These are phyloP conservation scores for Chaetomidium leptoderma DNA, from an alignment of 495 filamentous ascomycete species.

Conservation along the genomic window DNA sequence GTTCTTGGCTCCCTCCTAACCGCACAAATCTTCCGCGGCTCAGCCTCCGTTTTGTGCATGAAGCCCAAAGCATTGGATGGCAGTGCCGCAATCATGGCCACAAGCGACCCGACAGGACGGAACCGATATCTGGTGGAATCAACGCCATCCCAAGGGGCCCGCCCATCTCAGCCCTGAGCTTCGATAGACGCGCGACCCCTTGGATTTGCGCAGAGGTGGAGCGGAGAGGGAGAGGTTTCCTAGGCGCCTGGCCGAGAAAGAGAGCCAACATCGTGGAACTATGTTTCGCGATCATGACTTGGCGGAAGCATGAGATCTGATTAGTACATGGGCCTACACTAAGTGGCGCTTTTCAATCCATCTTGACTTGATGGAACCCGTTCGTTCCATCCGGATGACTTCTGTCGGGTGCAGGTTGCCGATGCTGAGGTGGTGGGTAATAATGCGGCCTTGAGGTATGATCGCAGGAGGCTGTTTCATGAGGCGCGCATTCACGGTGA, in stretches of 20 bases:
- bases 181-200: not conserved
- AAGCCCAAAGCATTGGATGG: not conserved
- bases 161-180: not conserved
- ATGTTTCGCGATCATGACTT: no score
- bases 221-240: not conserved
- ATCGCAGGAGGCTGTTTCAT: not conserved
- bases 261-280: not conserved
- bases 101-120: constrained; percentile 8
- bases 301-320: not conserved
- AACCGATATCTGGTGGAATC: not conserved
- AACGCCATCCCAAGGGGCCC: not conserved
- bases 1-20: not conserved
- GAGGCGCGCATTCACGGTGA: not conserved
- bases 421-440: no score
- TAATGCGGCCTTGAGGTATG: no score
- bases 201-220: not conserved
- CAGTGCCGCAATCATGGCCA: not conserved
- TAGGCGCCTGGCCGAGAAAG: not conserved
- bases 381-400: no score
- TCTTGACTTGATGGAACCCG: no score
- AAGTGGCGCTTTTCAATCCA: no score
- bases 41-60: constrained; percentile 8
- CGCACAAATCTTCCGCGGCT: not conserved
- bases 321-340: no score
- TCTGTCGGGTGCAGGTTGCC: no score